phyloP scores from a whole-genome alignment of 2,329 filamentous ascomycete species.

The Parastagonospora nodorum region DNA sequence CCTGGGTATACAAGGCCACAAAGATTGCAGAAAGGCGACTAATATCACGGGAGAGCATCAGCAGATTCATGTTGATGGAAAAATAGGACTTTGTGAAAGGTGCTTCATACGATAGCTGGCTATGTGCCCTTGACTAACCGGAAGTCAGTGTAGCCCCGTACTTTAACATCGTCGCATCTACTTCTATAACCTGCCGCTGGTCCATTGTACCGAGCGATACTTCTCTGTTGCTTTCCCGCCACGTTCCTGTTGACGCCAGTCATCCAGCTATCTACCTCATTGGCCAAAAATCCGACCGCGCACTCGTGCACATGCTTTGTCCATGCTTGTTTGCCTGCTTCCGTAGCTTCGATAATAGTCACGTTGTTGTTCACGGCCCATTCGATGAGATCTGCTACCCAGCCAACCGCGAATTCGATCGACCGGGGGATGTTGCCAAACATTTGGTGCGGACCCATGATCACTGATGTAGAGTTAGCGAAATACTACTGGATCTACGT shows the following conservation, averaged over 20 bases:
- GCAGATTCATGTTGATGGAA: no score
- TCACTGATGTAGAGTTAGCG: constrained; percentile 39
- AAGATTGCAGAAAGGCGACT: no score
- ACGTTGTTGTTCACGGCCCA: constrained; percentile 43
- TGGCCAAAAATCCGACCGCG: constrained; percentile 51
- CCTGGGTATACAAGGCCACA: background rate
- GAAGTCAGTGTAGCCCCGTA: constrained; percentile 26
- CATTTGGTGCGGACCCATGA: constrained; percentile 52
- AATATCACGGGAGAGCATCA: no score
- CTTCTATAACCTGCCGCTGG: constrained; percentile 52
- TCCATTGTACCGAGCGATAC: constrained; percentile 55
- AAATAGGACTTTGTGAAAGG: background rate
- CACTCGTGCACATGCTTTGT: constrained; percentile 57
- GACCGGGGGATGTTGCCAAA: constrained; percentile 52
- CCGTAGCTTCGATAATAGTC: constrained; percentile 48
- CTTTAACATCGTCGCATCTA: constrained; percentile 31
- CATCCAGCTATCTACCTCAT: constrained; percentile 61
- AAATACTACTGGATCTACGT: constrained; percentile 1
- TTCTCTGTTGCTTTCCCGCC: constrained; percentile 47
- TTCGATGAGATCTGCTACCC: constrained; percentile 45
- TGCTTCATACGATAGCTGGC: background rate
- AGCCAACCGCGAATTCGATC: constrained; percentile 52
- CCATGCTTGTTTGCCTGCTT: constrained; percentile 51
- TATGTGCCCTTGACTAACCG: constrained; percentile 16
- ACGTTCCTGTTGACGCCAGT: constrained; percentile 61